Conservation (phyloP, 140 eudicot genomes). For the Bidens hawaiensis region DNA sequence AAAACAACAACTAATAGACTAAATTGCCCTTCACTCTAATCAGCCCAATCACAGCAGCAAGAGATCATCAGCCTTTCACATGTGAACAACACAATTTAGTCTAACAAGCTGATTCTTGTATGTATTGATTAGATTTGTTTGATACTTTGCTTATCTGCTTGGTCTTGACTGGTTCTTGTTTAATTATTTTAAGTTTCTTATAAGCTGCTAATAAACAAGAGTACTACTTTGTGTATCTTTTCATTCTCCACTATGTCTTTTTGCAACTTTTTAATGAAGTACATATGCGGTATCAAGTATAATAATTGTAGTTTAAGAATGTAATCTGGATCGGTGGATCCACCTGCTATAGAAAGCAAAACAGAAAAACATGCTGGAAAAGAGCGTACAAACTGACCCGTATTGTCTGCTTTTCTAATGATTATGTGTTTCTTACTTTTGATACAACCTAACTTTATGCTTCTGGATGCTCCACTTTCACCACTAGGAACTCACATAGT, state of each 20-base stretch:
- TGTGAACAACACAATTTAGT: too few relatives aligned
- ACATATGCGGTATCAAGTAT: not conserved
- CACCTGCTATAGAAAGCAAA: slow-evolving; percentile 22
- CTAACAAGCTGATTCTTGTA: not conserved
- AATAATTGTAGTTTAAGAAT: slow-evolving; percentile 14
- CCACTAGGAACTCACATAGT: slow-evolving; percentile 18
- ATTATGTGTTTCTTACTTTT: slow-evolving; percentile 30
- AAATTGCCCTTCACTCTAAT: too few relatives aligned
- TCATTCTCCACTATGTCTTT: not conserved
- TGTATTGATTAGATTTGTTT: slow-evolving; percentile 8
- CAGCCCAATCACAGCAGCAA: too few relatives aligned
- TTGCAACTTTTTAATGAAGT: not conserved
- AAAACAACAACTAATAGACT: too few relatives aligned
- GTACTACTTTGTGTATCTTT: not conserved
- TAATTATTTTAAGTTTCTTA: not conserved
- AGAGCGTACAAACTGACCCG: slow-evolving; percentile 20
- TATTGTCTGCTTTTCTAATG: slow-evolving; percentile 26
- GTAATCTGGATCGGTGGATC: slow-evolving; percentile 25
- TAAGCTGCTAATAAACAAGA: not conserved
- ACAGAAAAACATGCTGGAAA: slow-evolving; percentile 33
- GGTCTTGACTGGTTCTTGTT: not conserved
- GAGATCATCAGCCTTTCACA: too few relatives aligned
- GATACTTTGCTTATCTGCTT: slow-evolving; percentile 1
- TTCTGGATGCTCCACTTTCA: slow-evolving; percentile 25
- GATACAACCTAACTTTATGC: slow-evolving; percentile 20